These are phyloP conservation scores for Plasmopara viticola DNA, from an alignment of 352 stramenopile genomes.

Conservation along the genomic window DNA sequence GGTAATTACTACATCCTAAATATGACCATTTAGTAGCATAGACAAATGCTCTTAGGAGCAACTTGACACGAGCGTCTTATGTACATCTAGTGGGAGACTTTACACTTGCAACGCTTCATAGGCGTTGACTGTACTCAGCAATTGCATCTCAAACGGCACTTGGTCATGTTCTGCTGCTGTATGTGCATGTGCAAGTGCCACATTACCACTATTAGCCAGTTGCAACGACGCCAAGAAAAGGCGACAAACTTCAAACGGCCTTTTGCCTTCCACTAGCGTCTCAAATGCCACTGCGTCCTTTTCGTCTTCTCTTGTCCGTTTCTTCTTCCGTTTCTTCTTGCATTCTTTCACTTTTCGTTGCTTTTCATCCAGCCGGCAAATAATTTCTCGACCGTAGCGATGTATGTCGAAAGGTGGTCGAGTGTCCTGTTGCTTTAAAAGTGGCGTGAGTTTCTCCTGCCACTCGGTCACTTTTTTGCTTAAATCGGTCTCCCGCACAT, in stretches of 20 bases:
- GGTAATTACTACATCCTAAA: too few relatives aligned
- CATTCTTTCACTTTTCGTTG: conserved; percentile 22
- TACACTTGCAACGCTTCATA: conserved; percentile 52
- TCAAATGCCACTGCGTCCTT: conserved; percentile 42
- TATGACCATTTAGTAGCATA: too few relatives aligned
- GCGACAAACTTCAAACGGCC: conserved; percentile 78
- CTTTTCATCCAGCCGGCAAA: conserved; percentile 41
- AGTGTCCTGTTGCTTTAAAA: conserved; percentile 64
- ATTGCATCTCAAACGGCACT: conserved; percentile 64
- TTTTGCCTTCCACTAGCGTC: conserved; percentile 46
- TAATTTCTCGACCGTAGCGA: conserved; percentile 52
- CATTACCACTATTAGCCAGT: conserved; percentile 87
- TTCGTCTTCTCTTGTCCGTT: conserved; percentile 19
- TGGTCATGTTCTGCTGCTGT: conserved; percentile 46
- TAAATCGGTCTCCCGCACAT: conserved; percentile 62
- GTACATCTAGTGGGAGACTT: background rate
- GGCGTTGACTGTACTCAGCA: conserved; percentile 52
- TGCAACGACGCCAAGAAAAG: conserved; percentile 89
- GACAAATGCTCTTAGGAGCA: background rate
- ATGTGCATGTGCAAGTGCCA: conserved; percentile 69
- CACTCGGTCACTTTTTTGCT: conserved; percentile 69
- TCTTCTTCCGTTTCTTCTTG: conserved; percentile 21
- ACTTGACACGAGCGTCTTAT: too few relatives aligned
- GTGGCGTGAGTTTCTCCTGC: conserved; percentile 65
- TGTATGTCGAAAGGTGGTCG: conserved; percentile 75